Percentiles rank a stretch among this genome's conserved stretches.
Conservation (phyloP, 106 monocot genomes). For the Dendrobium chrysotoxum region DNA sequence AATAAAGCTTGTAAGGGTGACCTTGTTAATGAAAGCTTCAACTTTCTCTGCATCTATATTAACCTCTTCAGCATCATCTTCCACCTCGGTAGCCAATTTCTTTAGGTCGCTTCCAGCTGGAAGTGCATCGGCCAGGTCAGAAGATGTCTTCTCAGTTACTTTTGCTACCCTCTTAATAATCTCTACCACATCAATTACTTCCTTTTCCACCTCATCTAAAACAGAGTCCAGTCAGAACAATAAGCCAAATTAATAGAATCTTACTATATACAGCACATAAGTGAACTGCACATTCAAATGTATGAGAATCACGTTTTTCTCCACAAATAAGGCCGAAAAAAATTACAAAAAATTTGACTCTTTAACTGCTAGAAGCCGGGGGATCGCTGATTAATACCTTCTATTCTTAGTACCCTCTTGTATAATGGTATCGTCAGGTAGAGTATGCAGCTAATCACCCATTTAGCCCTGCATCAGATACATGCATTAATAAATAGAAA, state of each 20-base stretch:
- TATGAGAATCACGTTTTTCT: too few relatives aligned
- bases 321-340: background rate
- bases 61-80: conserved; percentile 1
- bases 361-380: background rate
- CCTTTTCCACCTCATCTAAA: conserved; percentile 5
- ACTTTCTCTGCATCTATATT: background rate
- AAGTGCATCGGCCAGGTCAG: background rate
- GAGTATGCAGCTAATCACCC: background rate
- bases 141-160: background rate
- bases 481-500: background rate
- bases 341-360: background rate
- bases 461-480: background rate
- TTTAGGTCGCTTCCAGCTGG: background rate
- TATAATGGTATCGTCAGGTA: background rate
- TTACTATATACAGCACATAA: background rate
- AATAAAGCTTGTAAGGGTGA: background rate
- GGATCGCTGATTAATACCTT: background rate
- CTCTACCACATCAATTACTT: conserved; percentile 1
- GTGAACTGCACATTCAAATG: background rate
- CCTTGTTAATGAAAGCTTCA: conserved; percentile 1
- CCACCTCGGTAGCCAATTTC: background rate
- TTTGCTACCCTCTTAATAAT: background rate
- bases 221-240: background rate
- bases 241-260: background rate
- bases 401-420: background rate